These are phyloP conservation scores for Tephrocybe sp. DNA, from an alignment of 768 basidiomycete genomes.

Conservation along the genomic window DNA sequence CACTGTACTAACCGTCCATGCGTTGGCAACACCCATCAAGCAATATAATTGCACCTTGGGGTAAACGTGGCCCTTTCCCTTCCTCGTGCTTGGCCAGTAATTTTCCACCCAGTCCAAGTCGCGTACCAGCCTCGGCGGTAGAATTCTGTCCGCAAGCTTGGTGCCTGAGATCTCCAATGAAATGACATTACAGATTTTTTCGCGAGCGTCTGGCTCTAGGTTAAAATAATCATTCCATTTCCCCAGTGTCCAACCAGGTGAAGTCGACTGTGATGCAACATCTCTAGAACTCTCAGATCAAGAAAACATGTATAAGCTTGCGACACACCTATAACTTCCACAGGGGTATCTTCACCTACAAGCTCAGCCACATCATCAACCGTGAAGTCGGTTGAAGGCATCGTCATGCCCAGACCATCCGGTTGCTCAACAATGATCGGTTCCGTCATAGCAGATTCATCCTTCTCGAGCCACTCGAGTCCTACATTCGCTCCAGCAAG, in stretches of 20 bases:
- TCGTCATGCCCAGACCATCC: slow-evolving; percentile 87
- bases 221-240: slow-evolving; percentile 91
- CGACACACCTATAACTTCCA: slow-evolving; percentile 88
- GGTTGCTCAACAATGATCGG: slow-evolving; percentile 80
- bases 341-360: slow-evolving; percentile 73
- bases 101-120: slow-evolving; percentile 98
- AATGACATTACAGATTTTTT: slow-evolving; percentile 94
- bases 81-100: slow-evolving; percentile 84
- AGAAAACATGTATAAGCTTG: not conserved
- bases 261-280: slow-evolving; percentile 84
- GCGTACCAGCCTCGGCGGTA: slow-evolving; percentile 80
- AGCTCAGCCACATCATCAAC: slow-evolving; percentile 80
- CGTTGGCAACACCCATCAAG: slow-evolving; percentile 90
- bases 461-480: slow-evolving; percentile 71
- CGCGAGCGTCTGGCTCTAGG: slow-evolving; percentile 62
- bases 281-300: slow-evolving; percentile 42
- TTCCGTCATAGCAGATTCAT: slow-evolving; percentile 74
- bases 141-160: slow-evolving; percentile 71
- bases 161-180: slow-evolving; percentile 93
- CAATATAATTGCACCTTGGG: slow-evolving; percentile 97
- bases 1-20: slow-evolving; percentile 82
- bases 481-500: slow-evolving; percentile 70
- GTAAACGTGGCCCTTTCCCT: slow-evolving; percentile 70
- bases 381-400: slow-evolving; percentile 72
- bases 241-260: slow-evolving; percentile 85